Base-by-base conservation (phyloP, 306 rosid genomes). In the Vicia villosa region DNA sequence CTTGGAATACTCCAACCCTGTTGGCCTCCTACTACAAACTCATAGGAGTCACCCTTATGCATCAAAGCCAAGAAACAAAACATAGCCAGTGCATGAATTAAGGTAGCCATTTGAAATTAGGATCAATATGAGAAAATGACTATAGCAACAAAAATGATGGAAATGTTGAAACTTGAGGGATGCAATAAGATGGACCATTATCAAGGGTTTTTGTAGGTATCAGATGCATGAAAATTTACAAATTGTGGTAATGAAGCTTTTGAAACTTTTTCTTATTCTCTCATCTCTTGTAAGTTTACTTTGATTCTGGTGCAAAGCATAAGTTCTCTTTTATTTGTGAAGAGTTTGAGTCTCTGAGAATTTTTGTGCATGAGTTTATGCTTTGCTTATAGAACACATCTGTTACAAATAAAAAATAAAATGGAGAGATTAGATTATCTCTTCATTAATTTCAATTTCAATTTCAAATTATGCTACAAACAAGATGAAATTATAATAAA, bases 221-320 rank as follows among this genome's bases (percentile, higher is more conserved):
- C 75, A 68, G 55, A 73, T 70, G 86, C 70, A 62, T 67, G 77
- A 63, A 66, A 69, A 69, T 74, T 79, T 76, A 80, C 66, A 70
- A 77, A 69, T 36, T 83, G 86, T 84, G 86, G 74, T 72, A 69
- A 59, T 16, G 90, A 88, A 88, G 95, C 87, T 79, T 87, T 77
- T 61, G 63, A 9, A 30, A 75, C 89, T 81, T 87, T 93, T 77
- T 69, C 74, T 75, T 85, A 82, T 85, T 84, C 87, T 68, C 69
- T 67, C 46, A 26, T 45, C 73, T 66, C 57, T 41, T 34, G 38
- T 81, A 74, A 72, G 83, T 76, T 88, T 86, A 81, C 95, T 84
- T 90, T 79, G 81, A 76, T 81, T 76, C 76, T 79, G 68, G 67
- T 79, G 91, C 97, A 86, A 95, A 95, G 92, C 82, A 91, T 84